Evolutionary conservation across 2,329 filamentous ascomycete genomes (phyloP).

Genomic region (Juglanconis juglandina): DNA sequence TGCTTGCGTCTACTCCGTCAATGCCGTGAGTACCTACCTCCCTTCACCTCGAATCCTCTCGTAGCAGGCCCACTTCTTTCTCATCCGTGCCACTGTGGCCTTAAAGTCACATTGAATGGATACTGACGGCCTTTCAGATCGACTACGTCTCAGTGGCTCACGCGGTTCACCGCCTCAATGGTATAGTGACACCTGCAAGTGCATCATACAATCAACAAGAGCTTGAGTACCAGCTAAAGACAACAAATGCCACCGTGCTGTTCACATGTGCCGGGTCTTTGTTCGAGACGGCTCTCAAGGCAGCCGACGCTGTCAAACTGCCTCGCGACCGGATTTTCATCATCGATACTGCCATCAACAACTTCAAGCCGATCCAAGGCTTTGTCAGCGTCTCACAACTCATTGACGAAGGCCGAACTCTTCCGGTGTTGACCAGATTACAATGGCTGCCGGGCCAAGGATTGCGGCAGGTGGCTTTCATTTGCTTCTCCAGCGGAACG

Average conservation of each 20-base stretch:
- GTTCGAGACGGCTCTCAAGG: slow-evolving; percentile 59
- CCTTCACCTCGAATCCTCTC: too few species aligned
- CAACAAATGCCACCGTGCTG: slow-evolving; percentile 61
- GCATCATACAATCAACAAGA: slow-evolving; percentile 2
- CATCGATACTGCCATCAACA: slow-evolving; percentile 29
- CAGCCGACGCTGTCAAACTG: slow-evolving; percentile 58
- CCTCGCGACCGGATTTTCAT: slow-evolving; percentile 62
- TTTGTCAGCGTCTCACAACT: neutral
- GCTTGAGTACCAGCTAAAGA: slow-evolving; percentile 63
- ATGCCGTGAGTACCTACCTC: slow-evolving; percentile 44
- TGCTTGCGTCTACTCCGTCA: slow-evolving; percentile 66
- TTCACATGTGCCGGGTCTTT: slow-evolving; percentile 64
- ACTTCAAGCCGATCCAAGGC: neutral
- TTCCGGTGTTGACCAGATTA: slow-evolving; percentile 35
- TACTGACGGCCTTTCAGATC: slow-evolving; percentile 35
- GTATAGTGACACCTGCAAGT: slow-evolving; percentile 66
- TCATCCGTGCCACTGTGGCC: neutral
- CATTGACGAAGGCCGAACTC: slow-evolving; percentile 45
- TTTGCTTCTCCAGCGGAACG: slow-evolving; percentile 73
- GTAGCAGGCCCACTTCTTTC: neutral
- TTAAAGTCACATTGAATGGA: too few species aligned
- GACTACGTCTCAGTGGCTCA: slow-evolving; percentile 58
- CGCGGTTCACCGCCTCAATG: slow-evolving; percentile 53
- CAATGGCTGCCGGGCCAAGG: slow-evolving; percentile 58
- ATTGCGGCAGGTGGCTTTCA: slow-evolving; percentile 61